Evolutionary conservation across 2,329 filamentous ascomycete species (phyloP).

Genomic region (Monosporascus sp.): DNA sequence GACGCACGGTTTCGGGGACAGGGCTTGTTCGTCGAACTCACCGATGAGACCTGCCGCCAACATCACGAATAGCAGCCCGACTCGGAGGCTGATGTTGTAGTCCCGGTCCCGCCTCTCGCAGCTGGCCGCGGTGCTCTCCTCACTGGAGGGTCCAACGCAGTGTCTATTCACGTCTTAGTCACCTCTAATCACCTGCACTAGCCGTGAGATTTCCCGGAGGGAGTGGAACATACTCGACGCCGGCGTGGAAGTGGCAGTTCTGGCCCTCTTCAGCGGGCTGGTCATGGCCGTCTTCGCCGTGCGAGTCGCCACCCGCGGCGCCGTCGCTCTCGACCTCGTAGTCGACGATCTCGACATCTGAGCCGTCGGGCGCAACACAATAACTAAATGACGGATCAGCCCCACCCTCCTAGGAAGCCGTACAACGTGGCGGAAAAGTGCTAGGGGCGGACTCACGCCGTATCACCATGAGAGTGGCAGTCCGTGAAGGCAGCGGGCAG

Average conservation of each 20-base stretch:
- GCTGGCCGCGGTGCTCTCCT: constrained; percentile 27
- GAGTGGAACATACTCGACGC: constrained; percentile 61
- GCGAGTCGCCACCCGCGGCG: constrained; percentile 7
- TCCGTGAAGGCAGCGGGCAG: constrained; percentile 31
- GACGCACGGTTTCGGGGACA: too few relatives aligned
- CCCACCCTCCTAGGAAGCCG: constrained; percentile 2
- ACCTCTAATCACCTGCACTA: neutral
- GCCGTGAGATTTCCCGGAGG: too few relatives aligned
- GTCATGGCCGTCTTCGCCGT: constrained; percentile 18
- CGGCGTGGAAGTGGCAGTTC: constrained; percentile 69
- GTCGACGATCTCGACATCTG: constrained; percentile 53
- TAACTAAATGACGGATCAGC: constrained; percentile 38
- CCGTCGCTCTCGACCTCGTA: constrained; percentile 24
- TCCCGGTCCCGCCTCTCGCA: constrained; percentile 45
- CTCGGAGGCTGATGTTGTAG: constrained; percentile 63
- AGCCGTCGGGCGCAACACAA: constrained; percentile 54
- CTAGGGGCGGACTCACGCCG: constrained; percentile 35
- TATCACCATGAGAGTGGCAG: constrained; percentile 46
- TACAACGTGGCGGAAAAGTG: neutral
- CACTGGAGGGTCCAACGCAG: constrained; percentile 47
- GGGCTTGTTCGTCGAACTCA: constrained; percentile 14
- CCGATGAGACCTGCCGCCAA: constrained; percentile 63
- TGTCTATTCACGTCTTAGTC: constrained; percentile 35
- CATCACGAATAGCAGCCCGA: constrained; percentile 69
- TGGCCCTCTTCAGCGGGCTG: constrained; percentile 21